A percentile compares a stretch with the other conserved stretches of the same genome.
These are phyloP conservation scores for Hawksworthiomyces lignivorus DNA, from an alignment of 2,329 filamentous ascomycete genomes.

Conservation along the genomic window DNA sequence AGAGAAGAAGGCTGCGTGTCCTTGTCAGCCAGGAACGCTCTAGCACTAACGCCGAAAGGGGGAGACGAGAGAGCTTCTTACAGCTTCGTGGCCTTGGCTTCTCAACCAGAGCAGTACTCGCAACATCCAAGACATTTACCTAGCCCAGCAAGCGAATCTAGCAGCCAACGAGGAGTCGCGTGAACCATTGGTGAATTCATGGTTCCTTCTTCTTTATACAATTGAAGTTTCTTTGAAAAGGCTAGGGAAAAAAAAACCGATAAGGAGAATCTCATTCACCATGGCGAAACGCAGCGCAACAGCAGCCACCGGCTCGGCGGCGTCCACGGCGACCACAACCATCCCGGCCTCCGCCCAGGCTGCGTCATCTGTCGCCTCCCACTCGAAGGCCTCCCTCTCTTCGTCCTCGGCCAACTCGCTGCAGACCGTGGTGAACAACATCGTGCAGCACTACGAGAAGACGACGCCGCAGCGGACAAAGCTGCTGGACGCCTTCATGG, in stretches of 20 bases:
- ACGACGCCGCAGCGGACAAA: constrained; percentile 85
- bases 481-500: constrained; percentile 86
- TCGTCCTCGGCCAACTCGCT: neutral
- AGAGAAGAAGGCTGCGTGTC: constrained; percentile 18
- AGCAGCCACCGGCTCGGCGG: constrained; percentile 1
- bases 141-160: too few relatives aligned
- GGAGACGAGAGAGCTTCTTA: neutral
- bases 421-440: constrained; percentile 56
- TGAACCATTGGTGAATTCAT: too few relatives aligned
- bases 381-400: too few relatives aligned
- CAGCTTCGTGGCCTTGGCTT: constrained; percentile 6
- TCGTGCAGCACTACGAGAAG: constrained; percentile 71
- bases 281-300: constrained; percentile 10
- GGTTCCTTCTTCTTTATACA: too few relatives aligned
- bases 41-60: too few relatives aligned
- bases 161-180: too few relatives aligned
- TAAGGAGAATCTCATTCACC: too few relatives aligned
- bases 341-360: neutral
- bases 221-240: too few relatives aligned
- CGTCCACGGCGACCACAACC: neutral
- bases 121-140: too few relatives aligned
- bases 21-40: too few relatives aligned
- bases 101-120: too few relatives aligned
- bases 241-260: too few relatives aligned
- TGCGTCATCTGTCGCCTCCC: neutral